phyloP scores from a whole-genome alignment of 2,329 filamentous ascomycete species.

The Colletotrichum sp. region DNA sequence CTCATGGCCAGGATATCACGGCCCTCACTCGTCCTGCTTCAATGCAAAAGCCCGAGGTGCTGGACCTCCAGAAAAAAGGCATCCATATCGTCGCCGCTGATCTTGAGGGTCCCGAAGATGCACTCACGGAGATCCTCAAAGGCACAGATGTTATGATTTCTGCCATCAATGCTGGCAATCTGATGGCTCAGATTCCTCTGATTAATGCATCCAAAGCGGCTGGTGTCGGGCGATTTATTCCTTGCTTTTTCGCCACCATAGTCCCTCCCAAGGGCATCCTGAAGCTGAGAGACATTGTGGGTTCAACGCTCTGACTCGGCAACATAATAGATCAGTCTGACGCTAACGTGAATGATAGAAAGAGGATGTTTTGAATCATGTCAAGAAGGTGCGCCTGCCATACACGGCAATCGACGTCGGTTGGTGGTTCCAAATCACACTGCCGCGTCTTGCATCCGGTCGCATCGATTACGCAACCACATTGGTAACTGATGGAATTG shows the following conservation, averaged over 20 bases:
- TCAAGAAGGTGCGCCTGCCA: background rate
- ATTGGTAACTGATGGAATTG: background rate
- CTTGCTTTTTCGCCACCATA: constrained; percentile 52
- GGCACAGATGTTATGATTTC: background rate
- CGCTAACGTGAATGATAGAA: background rate
- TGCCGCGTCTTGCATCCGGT: background rate
- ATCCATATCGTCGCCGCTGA: background rate
- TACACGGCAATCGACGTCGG: background rate
- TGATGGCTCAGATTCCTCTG: constrained; percentile 48
- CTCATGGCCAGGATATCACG: background rate
- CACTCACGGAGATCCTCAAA: background rate
- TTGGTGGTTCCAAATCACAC: background rate
- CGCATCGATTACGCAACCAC: background rate
- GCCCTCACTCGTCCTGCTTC: background rate
- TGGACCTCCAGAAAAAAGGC: background rate
- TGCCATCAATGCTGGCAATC: constrained; percentile 14
- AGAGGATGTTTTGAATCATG: background rate
- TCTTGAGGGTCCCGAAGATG: background rate
- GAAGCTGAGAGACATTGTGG: background rate
- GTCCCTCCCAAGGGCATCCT: constrained; percentile 29
- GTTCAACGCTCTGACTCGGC: rapidly evolving
- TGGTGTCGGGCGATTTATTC: constrained; percentile 56
- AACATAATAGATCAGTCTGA: background rate
- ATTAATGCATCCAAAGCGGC: constrained; percentile 51
- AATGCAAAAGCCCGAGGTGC: background rate